Conservation (phyloP, 192 early-diverging fungal genomes). For the Coemansia sp. region DNA sequence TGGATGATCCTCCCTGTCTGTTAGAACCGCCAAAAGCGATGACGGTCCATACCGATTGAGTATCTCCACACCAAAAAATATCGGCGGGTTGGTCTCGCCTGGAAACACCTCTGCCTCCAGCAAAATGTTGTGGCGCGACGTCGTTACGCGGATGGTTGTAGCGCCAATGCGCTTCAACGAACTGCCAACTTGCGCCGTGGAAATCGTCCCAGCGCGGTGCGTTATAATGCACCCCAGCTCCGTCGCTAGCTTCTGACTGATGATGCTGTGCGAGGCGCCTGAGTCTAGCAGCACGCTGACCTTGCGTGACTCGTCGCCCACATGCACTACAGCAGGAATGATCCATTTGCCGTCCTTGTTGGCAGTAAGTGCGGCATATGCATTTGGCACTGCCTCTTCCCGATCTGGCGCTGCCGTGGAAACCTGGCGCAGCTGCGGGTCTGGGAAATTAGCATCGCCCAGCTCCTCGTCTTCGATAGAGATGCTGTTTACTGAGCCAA, state of each 20-base stretch:
- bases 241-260: background rate
- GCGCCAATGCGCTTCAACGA: background rate
- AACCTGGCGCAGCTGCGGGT: background rate
- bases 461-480: background rate
- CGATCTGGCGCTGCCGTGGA: no score
- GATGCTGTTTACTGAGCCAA: background rate
- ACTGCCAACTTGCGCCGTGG: background rate
- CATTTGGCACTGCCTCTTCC: no score
- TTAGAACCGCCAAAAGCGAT: background rate
- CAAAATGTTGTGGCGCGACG: background rate
- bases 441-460: background rate
- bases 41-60: background rate
- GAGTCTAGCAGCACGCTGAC: background rate
- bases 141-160: background rate
- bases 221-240: background rate
- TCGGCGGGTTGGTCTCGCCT: background rate
- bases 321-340: background rate
- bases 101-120: background rate
- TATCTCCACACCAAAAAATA: background rate
- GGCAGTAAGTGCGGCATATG: background rate
- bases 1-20: background rate
- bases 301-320: background rate
- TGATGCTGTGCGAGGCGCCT: background rate
- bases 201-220: background rate
- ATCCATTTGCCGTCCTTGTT: background rate